Evolutionary conservation across 352 stramenopile genomes (phyloP), one percentile per base, ranked within the genome.

Genomic region (Pythium utonaiense): DNA sequence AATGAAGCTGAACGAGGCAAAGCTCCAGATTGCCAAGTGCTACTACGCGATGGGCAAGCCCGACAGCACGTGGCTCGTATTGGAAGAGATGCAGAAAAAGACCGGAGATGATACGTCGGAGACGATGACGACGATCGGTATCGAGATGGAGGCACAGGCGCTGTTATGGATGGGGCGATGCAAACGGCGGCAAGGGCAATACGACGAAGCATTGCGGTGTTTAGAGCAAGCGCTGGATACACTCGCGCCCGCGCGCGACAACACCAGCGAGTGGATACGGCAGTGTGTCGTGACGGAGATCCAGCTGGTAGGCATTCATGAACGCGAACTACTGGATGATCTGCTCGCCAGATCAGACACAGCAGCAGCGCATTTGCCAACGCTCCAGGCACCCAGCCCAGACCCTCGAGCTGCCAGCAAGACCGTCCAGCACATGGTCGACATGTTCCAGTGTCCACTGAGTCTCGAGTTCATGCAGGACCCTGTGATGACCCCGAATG

Each of bases 401-500:
- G 38, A 24, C 33, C 45, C 38, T 8, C 54, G 48, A 27, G 59
- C 65, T 2, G 66, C 62, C 6, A 71, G 80, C 21, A 78, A 78
- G 50, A 79, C 70, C 4, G 65, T 91, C 3, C 74, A 76, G 54
- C 77, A 89, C 50, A 83, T 91, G 64, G 75, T 91, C 64, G 81
- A 91, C 16, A 44, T 87, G 6, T 89, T 88, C 50, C 76, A 81
- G 34, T 91, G 81, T 31, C 81, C 81, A 12, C 38, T 91, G 62
- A 91, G 81, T 42, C 70, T 91, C 24, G 81, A 91, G 56, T 42
- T 85, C n/a, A 91, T 91, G 81, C 69, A 87, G 31, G 78, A 91
- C 48, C 81, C 81, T 1, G 81, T 91, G 3, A 88, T 83, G 41
- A 88, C 79, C 3, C 78, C 81, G 3, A 81, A 81, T 17, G 81